phyloP scores from a whole-genome alignment of 2,329 filamentous ascomycete species.

The Aspergillus awamori region DNA sequence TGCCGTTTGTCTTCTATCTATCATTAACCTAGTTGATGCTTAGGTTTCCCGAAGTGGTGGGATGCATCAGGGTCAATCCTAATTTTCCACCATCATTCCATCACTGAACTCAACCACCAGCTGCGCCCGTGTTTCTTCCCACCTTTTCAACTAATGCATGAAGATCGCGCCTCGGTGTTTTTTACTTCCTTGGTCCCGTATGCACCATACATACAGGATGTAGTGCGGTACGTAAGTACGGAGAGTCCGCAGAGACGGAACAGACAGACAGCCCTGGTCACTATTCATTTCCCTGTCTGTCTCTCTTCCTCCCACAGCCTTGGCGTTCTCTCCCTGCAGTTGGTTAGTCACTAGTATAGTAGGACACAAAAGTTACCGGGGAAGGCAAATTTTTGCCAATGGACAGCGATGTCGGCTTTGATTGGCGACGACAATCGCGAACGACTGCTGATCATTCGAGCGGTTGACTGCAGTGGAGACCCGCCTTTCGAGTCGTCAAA shows the following conservation, averaged over 20 bases:
- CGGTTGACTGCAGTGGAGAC: constrained; percentile 21
- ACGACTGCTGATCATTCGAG: constrained; percentile 22
- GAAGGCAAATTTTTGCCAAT: constrained; percentile 6
- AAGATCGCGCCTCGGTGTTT: constrained; percentile 20
- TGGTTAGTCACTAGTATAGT: not conserved
- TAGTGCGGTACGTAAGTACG: constrained; percentile 1
- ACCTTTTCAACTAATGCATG: constrained; percentile 20
- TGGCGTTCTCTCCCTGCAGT: constrained; percentile 12
- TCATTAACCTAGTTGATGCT: not conserved
- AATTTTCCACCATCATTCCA: not conserved
- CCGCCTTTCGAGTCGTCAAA: constrained; percentile 17
- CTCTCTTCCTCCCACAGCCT: not conserved
- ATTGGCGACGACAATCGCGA: constrained; percentile 18
- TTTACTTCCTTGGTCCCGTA: constrained; percentile 1
- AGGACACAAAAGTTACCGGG: too few species aligned
- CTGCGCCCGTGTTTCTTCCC: constrained; percentile 14
- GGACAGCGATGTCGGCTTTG: constrained; percentile 10
- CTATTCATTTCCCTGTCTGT: not conserved
- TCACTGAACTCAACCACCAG: not conserved
- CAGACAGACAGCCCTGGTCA: not conserved
- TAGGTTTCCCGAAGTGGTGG: constrained; percentile 9
- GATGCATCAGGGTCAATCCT: constrained; percentile 1
- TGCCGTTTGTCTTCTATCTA: too few species aligned
- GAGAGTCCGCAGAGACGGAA: not conserved
- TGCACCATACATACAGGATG: not conserved